Evolutionary conservation across 306 rosid genomes (phyloP).

Genomic region (Malus orientalis): DNA sequence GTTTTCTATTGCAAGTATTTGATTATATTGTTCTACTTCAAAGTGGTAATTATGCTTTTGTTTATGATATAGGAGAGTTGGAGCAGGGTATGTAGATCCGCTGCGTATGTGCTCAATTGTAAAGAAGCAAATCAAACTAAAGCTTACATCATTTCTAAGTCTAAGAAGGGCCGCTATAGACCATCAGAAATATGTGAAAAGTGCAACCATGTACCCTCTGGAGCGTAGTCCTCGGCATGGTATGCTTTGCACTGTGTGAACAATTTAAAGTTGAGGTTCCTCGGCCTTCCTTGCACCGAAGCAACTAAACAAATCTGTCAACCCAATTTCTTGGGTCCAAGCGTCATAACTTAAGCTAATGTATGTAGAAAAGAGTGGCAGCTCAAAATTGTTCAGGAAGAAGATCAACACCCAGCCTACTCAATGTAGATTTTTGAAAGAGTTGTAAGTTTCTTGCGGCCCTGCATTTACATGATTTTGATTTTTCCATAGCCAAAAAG

Average conservation of each 20-base stretch:
- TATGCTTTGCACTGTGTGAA: constrained; percentile 67
- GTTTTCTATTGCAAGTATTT: neutral
- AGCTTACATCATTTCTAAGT: constrained; percentile 27
- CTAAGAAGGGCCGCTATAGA: constrained; percentile 53
- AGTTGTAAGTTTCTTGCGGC: constrained; percentile 10
- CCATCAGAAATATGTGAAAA: constrained; percentile 54
- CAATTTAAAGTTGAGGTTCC: constrained; percentile 17
- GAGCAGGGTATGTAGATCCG: constrained; percentile 75
- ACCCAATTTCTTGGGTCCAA: neutral
- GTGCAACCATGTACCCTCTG: constrained; percentile 79
- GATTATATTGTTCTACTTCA: neutral
- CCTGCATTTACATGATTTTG: neutral
- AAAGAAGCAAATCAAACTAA: constrained; percentile 49
- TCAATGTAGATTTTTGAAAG: neutral
- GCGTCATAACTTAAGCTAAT: neutral
- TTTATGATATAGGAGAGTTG: constrained; percentile 54
- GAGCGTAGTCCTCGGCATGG: constrained; percentile 68
- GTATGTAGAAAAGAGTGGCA: constrained; percentile 1
- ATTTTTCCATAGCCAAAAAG: neutral
- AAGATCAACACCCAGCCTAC: neutral
- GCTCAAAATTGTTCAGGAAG: neutral
- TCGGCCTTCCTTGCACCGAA: neutral
- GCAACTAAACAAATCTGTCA: neutral
- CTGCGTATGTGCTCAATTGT: constrained; percentile 54
- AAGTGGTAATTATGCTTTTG: neutral